Percentiles rank a stretch among this genome's conserved stretches.
phyloP scores from a whole-genome alignment of 345 rosid genomes.

The Dipteronia sinensis region DNA sequence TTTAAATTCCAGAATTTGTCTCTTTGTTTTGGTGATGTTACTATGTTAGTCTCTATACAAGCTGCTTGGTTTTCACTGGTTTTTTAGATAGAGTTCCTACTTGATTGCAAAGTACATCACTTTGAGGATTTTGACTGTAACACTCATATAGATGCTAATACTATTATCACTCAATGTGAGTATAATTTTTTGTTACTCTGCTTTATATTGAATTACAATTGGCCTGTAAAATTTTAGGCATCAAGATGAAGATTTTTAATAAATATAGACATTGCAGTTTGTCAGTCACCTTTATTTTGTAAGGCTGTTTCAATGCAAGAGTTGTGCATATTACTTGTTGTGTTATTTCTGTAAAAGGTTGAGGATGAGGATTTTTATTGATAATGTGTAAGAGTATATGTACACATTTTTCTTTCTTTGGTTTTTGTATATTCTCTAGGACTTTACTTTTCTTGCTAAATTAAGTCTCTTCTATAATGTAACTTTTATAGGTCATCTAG shows the following conservation, averaged over 20 bases:
- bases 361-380: not conserved
- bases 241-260: not conserved
- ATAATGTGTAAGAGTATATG: not conserved
- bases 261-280: not conserved
- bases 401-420: not conserved
- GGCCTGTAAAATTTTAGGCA: not conserved
- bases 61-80: not conserved
- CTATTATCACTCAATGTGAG: not conserved
- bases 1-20: not conserved
- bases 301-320: not conserved
- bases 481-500: not conserved
- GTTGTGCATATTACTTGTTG: not conserved
- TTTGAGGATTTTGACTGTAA: not conserved
- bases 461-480: not conserved
- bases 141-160: not conserved
- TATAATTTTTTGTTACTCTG: not conserved
- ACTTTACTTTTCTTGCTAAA: not conserved
- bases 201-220: not conserved
- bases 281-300: not conserved
- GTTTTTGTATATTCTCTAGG: not conserved
- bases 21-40: not conserved
- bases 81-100: not conserved
- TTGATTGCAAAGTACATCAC: not conserved
- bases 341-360: not conserved
- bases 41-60: not conserved